These are phyloP conservation scores for Plasmodium vinckei DNA, from an alignment of 169 alveolate species.

Conservation along the genomic window DNA sequence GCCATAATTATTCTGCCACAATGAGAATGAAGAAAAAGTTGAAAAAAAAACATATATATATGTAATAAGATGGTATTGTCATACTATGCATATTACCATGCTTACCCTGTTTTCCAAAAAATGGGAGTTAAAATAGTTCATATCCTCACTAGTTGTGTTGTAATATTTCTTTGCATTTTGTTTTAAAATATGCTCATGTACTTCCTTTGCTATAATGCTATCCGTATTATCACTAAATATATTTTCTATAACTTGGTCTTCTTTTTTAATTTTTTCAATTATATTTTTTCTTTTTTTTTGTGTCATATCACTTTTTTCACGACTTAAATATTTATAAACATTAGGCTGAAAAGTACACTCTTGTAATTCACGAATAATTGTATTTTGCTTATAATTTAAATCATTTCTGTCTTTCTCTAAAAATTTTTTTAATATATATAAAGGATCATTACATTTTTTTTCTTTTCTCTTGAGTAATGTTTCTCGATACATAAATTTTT, in stretches of 20 bases:
- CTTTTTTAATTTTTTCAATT: neutral
- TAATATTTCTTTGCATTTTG: neutral
- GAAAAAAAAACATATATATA: too few relatives aligned
- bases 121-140: too few relatives aligned
- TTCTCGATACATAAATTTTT: neutral
- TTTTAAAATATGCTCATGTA: constrained; percentile 12
- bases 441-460: constrained; percentile 30
- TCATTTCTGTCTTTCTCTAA: constrained; percentile 27
- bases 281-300: neutral
- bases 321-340: constrained; percentile 33
- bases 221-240: neutral
- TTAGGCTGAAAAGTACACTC: constrained; percentile 70
- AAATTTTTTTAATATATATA: constrained; percentile 40
- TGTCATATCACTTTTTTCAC: neutral
- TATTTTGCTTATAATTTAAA: neutral
- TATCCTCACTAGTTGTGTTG: neutral
- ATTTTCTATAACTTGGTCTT: constrained; percentile 1
- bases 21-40: too few relatives aligned
- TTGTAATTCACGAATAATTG: constrained; percentile 8
- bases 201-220: constrained; percentile 16
- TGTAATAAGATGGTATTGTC: too few relatives aligned
- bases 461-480: neutral
- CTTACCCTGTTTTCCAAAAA: too few relatives aligned
- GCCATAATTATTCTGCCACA: too few relatives aligned
- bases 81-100: too few relatives aligned